Evolutionary conservation across 257 asterid genomes (phyloP), one percentile per base, ranked within the genome.

Genomic region (Solanum etuberosum): DNA sequence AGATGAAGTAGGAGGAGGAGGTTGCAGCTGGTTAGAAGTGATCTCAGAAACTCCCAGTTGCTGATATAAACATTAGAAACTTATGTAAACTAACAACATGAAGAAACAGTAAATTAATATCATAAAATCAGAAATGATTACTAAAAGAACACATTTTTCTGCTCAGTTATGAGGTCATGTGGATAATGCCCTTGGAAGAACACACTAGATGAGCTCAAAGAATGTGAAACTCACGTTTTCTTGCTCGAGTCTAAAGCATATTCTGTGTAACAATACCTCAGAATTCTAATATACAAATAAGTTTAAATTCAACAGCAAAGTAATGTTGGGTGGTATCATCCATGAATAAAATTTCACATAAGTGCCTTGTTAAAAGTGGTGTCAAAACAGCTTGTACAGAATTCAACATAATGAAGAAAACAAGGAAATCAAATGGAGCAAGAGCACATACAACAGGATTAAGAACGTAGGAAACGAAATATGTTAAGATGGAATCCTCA

Each of bases 11-110:
- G 85, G 89, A 74, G 86, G 88, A 85, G 68, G 92, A 54, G 85
- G 91, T 82, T 91, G 93, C 10, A 87, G 91, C 37, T 87, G 87
- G 83, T 59, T 88, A 14, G 67, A 42, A 5, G 89, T 73, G 72
- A 71, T 86, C 18, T 89, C 90, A 61, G 90, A 92, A n/a, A 89
- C 87, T 63, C 91, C 93, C 88, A 90, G 90, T 78, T 93, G 87
- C 98, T 94, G 92, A 32, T 37, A 89, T 74, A 85, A 46, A 87
- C 88, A 84, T 35, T 31, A 83, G 86, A 42, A 76, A 48, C 83
- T 71, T 87, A 54, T 72, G 73, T 8, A 12, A 23, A 86, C 71
- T 51, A 57, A 46, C 63, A 77, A 83, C 8, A 38, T 48, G 34
- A 77, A 77, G 59, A n/a, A 42, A 42, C 21, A 25, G 21, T 6